Conservation (phyloP, 805 yeast genomes). For the Yarrowia osloensis region DNA sequence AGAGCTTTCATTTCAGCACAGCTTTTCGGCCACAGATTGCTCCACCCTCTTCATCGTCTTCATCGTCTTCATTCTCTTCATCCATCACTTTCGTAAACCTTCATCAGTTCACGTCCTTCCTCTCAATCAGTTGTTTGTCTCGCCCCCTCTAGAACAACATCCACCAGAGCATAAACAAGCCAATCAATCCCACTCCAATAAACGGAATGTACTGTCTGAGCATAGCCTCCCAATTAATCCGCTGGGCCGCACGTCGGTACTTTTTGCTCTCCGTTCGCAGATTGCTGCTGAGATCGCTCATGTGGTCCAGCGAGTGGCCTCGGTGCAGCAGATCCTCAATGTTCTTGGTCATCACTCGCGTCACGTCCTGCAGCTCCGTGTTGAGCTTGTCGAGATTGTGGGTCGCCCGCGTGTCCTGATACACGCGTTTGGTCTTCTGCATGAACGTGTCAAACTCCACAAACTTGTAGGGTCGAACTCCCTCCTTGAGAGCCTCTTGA, state of each 20-base stretch:
- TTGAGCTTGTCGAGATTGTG: conserved; percentile 83
- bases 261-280: conserved; percentile 81
- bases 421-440: conserved; percentile 83
- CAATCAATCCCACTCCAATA: conserved; percentile 62
- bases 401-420: conserved; percentile 89
- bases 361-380: conserved; percentile 88
- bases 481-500: conserved; percentile 58
- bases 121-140: no score
- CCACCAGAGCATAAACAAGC: conserved; percentile 84
- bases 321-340: conserved; percentile 92
- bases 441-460: conserved; percentile 70
- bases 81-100: no score
- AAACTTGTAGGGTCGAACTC: conserved; percentile 87
- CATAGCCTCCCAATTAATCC: conserved; percentile 86
- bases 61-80: no score
- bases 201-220: conserved; percentile 89
- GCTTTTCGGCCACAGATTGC: no score
- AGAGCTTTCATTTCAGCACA: no score
- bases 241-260: conserved; percentile 85
- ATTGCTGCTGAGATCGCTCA: conserved; percentile 83
- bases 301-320: conserved; percentile 86
- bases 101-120: no score
- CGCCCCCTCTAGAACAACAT: conserved; percentile 54
- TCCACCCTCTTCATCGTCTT: no score
- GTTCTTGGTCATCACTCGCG: conserved; percentile 92